Evolutionary conservation across 352 stramenopile genomes (phyloP), one percentile per base, ranked within the genome.

Genomic region (Paralagenidium karlingii): DNA sequence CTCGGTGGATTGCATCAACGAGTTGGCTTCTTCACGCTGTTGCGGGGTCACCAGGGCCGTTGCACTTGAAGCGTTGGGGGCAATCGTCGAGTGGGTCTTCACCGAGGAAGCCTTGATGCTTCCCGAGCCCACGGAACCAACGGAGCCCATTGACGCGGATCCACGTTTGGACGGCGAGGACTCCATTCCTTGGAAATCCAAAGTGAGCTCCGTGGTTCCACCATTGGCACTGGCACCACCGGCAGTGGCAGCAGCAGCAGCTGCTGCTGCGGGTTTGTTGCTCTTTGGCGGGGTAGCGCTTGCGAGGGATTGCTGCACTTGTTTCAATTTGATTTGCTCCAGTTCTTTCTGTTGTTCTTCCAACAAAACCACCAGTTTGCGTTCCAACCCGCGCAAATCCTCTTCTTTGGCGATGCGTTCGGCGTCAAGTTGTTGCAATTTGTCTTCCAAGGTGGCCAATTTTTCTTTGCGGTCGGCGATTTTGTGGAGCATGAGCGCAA

Each of bases 1-100:
- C 69, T 98, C 92, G 12, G 92, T 97, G 16, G 82, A 96, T 53
- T 97, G 80, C 78, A 97, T 97, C 20, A 97, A 70, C 13, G 74
- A 64, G 20, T 79, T 75, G 5, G 78, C 80, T 45, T 97, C 80
- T 30, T 95, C 68, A 22, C 85, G 83, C 57, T 97, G 83, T 41
- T 94, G 63, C 24, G 64, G 50, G 24, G 68, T 75, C 34, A 78
- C 78, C 5, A 60, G 63, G 29, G 53, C 64, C 0, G 44, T 27
- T 5, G 53, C 22, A 16, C 63, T 55, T 5, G 15, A 9, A 0
- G 39, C 54, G n/a, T n/a, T n/a, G n/a, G n/a, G n/a, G n/a, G n/a
- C n/a, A n/a, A n/a, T n/a, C n/a, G n/a, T n/a, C n/a, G n/a, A n/a
- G n/a, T n/a, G n/a, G n/a, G n/a, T n/a, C n/a, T n/a, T n/a, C n/a